phyloP scores from a whole-genome alignment of 257 asterid genomes.

The Solanum medicagineum region DNA sequence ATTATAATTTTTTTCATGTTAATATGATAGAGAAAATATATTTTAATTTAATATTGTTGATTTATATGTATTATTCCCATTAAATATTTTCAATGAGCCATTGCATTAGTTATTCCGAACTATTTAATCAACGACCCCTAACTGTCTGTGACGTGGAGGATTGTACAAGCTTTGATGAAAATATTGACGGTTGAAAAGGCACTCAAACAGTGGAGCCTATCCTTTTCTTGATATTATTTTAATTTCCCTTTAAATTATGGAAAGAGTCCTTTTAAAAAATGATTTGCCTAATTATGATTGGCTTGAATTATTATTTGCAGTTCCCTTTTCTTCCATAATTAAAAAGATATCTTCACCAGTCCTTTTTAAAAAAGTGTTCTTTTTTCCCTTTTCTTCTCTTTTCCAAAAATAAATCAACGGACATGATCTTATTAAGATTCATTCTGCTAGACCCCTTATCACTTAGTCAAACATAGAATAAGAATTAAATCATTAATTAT shows the following conservation, averaged over 20 bases:
- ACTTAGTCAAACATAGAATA: background rate
- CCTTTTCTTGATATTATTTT: background rate
- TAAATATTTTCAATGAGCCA: background rate
- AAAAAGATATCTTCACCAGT: background rate
- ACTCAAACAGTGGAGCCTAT: background rate
- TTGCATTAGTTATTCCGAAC: background rate
- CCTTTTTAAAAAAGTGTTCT: background rate
- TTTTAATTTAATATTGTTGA: too few species aligned
- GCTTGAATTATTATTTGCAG: background rate
- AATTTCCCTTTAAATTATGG: background rate
- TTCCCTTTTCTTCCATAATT: background rate
- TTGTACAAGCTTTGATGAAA: constrained; percentile 1
- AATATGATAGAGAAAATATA: too few species aligned
- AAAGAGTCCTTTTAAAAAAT: background rate
- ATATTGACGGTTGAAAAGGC: constrained; percentile 1
- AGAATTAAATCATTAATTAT: background rate
- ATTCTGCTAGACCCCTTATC: background rate
- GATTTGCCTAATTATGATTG: background rate
- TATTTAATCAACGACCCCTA: background rate
- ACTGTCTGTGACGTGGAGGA: constrained; percentile 18
- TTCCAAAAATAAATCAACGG: background rate
- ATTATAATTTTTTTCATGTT: too few species aligned
- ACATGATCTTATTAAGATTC: background rate
- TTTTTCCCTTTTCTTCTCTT: background rate
- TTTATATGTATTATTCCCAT: too few species aligned